Evolutionary conservation across 2,329 filamentous ascomycete species (phyloP), one percentile per base, ranked within the genome.

Genomic region (Plectosphaerella sp.): DNA sequence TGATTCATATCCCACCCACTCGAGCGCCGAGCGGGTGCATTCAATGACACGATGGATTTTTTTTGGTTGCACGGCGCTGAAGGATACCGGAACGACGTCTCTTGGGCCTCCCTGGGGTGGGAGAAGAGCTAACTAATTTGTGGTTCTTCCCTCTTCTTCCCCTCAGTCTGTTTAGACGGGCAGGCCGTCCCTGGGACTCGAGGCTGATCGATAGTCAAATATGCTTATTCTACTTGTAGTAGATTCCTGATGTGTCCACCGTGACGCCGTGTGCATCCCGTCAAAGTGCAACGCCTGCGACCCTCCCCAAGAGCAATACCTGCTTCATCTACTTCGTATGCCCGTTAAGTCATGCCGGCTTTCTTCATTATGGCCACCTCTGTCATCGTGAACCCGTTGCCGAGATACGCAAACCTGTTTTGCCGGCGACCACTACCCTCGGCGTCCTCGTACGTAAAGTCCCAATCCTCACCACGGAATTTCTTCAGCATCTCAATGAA

Each of bases 401-500:
- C 77, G 9, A 80, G 64, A 53, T 78, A 80, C n/a, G 57, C 63
- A 57, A 79, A 80, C 33, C 77, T 64, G 56, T 80, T 80, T 14
- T 33, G 50, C 45, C n/a, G 46, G 33, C 43, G 43, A 51, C 48
- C n/a, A 5, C 37, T 16, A 4, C 43, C 39, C 2, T 49, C 55
- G 16, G 54, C 50, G 10, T 33, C 50, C 25, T 72, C 67, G 42
- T 77, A 75, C 20, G 73, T 67, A 57, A 77, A 80, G 45, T 80
- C 77, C 68, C 72, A 82, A 57, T 82, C 75, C 61, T 81, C 78
- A 16, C 72, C 73, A 39, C 78, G 66, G 54, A 80, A 72, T 8
- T 62, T 60, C 57, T 76, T 72, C 20, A 82, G 67, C 74, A 79
- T 79, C 54, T 77, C 72, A 61, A 79, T 75, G 62, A 79, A 79